Evolutionary conservation across 208 protist genomes (phyloP).

Genomic region (Wallacemonas rigidus): DNA sequence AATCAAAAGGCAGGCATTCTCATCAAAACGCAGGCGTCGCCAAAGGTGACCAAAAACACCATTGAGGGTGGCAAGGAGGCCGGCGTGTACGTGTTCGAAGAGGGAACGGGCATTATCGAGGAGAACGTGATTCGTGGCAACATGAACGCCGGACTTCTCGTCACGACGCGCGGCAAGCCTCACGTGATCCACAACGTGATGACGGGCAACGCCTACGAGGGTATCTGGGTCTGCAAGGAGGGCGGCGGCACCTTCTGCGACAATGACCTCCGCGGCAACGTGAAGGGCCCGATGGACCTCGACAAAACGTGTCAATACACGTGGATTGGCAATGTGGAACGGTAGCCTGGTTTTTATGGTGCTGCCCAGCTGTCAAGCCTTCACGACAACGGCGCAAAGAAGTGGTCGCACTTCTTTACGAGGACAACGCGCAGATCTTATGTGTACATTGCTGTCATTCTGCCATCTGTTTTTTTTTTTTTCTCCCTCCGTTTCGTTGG

Average conservation of each 20-base stretch:
- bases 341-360: constrained; percentile 5
- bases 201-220: constrained; percentile 80
- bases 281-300: constrained; percentile 76
- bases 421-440: too few species aligned
- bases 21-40: constrained; percentile 70
- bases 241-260: constrained; percentile 74
- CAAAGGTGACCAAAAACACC: constrained; percentile 69
- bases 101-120: constrained; percentile 72
- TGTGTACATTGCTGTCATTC: not conserved
- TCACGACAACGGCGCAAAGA: too few species aligned
- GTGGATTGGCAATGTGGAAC: constrained; percentile 69
- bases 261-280: constrained; percentile 87
- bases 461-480: constrained; percentile 21
- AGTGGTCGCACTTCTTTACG: too few species aligned
- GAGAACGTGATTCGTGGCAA: constrained; percentile 77
- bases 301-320: constrained; percentile 51
- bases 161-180: constrained; percentile 69
- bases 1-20: constrained; percentile 84
- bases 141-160: constrained; percentile 81
- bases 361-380: too few species aligned
- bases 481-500: constrained; percentile 3
- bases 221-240: constrained; percentile 87
- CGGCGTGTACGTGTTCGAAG: constrained; percentile 88
- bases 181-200: constrained; percentile 79
- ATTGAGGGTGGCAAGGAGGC: constrained; percentile 84